Evolutionary conservation across 1,284 basidiomycete genomes (phyloP).

Genomic region (Ustilago curta): DNA sequence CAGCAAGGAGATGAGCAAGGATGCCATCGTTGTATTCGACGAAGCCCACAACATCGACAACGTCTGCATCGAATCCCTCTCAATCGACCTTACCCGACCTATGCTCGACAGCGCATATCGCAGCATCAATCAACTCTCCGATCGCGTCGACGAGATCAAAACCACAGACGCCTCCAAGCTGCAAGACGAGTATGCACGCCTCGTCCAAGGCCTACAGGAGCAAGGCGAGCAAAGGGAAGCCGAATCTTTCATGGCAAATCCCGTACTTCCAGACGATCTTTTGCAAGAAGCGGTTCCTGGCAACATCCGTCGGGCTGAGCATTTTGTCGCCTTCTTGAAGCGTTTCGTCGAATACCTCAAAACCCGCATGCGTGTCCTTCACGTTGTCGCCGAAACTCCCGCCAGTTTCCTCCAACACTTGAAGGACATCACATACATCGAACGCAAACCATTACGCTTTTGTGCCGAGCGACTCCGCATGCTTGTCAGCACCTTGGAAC

Average conservation of each 20-base stretch:
- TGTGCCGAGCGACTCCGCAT: constrained; percentile 96
- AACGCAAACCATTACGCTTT: constrained; percentile 93
- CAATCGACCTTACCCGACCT: constrained; percentile 96
- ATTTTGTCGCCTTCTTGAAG: constrained; percentile 98
- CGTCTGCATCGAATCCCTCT: constrained; percentile 98
- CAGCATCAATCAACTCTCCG: constrained; percentile 86
- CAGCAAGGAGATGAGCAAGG: constrained; percentile 95
- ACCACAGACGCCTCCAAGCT: constrained; percentile 90
- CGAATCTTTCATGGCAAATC: constrained; percentile 85
- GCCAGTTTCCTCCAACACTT: constrained; percentile 98
- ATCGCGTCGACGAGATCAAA: constrained; percentile 98
- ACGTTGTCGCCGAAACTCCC: constrained; percentile 99
- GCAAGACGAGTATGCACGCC: constrained; percentile 95
- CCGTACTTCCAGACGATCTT: constrained; percentile 93
- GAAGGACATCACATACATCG: constrained; percentile 99
- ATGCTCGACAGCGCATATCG: constrained; percentile 96
- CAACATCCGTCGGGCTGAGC: constrained; percentile 97
- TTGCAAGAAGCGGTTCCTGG: constrained; percentile 95
- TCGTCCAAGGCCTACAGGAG: constrained; percentile 90
- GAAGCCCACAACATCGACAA: constrained; percentile 99
- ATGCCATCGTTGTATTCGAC: constrained; percentile 98
- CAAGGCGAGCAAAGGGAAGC: constrained; percentile 75
- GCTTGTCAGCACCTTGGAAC: constrained; percentile 89
- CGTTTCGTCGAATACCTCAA: constrained; percentile 99
- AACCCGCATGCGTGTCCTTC: constrained; percentile 98